phyloP scores from a whole-genome alignment of 2,329 filamentous ascomycete species.

The Penicillium brasilianum region DNA sequence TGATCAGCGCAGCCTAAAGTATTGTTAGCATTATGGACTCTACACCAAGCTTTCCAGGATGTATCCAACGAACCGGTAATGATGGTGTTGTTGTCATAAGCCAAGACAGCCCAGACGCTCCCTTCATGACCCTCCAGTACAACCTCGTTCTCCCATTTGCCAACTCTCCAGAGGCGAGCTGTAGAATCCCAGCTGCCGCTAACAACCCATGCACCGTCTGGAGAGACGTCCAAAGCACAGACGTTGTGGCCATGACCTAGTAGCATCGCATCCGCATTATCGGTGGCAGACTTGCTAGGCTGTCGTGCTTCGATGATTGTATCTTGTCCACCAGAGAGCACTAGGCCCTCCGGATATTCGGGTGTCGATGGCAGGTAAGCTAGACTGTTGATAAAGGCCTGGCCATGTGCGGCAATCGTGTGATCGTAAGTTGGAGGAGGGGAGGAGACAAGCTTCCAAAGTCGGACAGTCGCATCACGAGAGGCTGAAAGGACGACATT shows the following conservation, averaged over 20 bases:
- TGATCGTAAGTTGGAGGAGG: slow-evolving; percentile 75
- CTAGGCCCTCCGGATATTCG: slow-evolving; percentile 74
- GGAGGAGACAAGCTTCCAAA: slow-evolving; percentile 74
- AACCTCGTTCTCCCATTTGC: slow-evolving; percentile 78
- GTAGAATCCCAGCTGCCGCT: slow-evolving; percentile 95
- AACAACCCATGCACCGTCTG: slow-evolving; percentile 74
- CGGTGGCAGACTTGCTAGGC: slow-evolving; percentile 67
- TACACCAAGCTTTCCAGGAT: not conserved
- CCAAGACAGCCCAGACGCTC: slow-evolving; percentile 89
- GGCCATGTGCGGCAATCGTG: slow-evolving; percentile 77
- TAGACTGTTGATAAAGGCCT: slow-evolving; percentile 85
- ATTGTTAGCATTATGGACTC: slow-evolving; percentile 23
- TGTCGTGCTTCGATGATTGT: slow-evolving; percentile 89
- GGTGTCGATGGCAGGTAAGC: slow-evolving; percentile 73
- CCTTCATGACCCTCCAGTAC: slow-evolving; percentile 77
- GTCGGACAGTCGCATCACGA: slow-evolving; percentile 84
- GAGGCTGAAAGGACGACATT: slow-evolving; percentile 82
- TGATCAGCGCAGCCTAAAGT: slow-evolving; percentile 79
- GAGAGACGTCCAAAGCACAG: slow-evolving; percentile 80
- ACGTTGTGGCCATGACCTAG: slow-evolving; percentile 88
- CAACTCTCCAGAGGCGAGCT: slow-evolving; percentile 83
- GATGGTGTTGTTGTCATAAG: slow-evolving; percentile 77
- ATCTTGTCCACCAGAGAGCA: slow-evolving; percentile 88
- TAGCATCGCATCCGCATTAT: slow-evolving; percentile 83
- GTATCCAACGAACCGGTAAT: slow-evolving; percentile 65